Base-by-base conservation (phyloP, 495 filamentous ascomycete species). In the Lophiostoma macrostomum region DNA sequence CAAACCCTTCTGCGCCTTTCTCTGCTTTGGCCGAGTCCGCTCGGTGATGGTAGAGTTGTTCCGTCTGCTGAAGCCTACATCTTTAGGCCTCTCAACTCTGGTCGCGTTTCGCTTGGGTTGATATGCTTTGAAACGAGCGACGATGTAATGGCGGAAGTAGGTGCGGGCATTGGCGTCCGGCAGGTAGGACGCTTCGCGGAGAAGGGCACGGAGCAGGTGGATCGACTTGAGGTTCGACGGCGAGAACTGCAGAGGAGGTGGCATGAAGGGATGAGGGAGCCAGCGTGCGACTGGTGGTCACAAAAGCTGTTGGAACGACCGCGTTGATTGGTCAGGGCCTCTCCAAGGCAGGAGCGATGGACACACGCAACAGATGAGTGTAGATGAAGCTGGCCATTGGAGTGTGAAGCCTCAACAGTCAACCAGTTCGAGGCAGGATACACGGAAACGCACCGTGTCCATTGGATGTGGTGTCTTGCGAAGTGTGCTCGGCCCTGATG, bases 161-260 rank as follows among this genome's bases (percentile, higher is more conserved):
- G 63, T 60, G 32, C 84, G 82, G 23, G 86, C 85, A 41, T 79
- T 64, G 3, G 81, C 71, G 65, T 90, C 86, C 11, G 90, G 90
- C 20, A 98, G 82, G 65, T 95, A 95, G 50, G 85, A 82, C 20
- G 82, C 79, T 74, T 96, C 85, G 56, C 91, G 88, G 38, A 96
- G 82, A 5, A 94, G 76, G 29, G 84, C 80, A 27, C 93, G 83
- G 58, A 86, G 81, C 25, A 93, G 70, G 64, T 86, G 81, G 24
- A 62, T 30, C 31, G 31, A 56, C 43, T 42, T 49, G 43, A 34
- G 37, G 4, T 49, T 25, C 18, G 37, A 35, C 16, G 45, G 11
- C 23, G 42, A 16, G 3, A 40, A 18, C 28, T 31, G 60, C 40
- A 42, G 18, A 14, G 55, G 22, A 11, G 36, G 18, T 25, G 23